Percentiles rank a stretch among this genome's conserved stretches.
These are phyloP conservation scores for Tricharina praecox DNA, from an alignment of 495 filamentous ascomycete species.

Conservation along the genomic window DNA sequence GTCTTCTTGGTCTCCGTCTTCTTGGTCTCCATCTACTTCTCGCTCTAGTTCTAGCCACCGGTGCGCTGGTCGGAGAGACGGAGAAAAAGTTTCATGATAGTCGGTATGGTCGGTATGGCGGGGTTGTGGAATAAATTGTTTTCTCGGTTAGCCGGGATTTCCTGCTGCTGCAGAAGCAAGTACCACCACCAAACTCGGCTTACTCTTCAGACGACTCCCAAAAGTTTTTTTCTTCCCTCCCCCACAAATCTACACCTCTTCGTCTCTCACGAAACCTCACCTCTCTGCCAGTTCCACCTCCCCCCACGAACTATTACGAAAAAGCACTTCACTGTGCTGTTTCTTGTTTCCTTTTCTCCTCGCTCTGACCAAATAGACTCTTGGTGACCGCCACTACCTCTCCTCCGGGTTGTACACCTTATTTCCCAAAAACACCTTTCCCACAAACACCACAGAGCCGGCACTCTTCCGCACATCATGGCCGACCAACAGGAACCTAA, in stretches of 20 bases:
- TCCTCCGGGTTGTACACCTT: neutral
- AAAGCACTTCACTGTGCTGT: neutral
- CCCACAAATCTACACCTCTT: neutral
- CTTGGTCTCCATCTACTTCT: no score
- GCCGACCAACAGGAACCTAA: slow-evolving; percentile 1
- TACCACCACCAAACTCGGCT: no score
- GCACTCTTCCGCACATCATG: slow-evolving; percentile 3
- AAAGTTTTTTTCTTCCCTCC: neutral
- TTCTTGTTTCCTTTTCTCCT: slow-evolving; percentile 4
- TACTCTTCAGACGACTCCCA: neutral
- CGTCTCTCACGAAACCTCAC: neutral
- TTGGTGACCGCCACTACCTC: neutral
- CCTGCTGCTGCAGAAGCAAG: no score
- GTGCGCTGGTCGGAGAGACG: no score
- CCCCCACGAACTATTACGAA: no score
- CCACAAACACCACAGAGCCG: slow-evolving; percentile 1
- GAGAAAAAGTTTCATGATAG: no score
- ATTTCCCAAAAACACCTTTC: neutral
- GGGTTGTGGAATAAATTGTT: no score
- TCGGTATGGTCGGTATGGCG: no score
- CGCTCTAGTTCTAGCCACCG: no score
- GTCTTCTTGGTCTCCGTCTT: no score
- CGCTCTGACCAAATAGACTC: neutral
- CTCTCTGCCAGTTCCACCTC: neutral
- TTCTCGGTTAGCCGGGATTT: no score